Evolutionary conservation across 2,329 filamentous ascomycete genomes (phyloP), one percentile per base, ranked within the genome.

Genomic region (Pezicula neosporulosa): DNA sequence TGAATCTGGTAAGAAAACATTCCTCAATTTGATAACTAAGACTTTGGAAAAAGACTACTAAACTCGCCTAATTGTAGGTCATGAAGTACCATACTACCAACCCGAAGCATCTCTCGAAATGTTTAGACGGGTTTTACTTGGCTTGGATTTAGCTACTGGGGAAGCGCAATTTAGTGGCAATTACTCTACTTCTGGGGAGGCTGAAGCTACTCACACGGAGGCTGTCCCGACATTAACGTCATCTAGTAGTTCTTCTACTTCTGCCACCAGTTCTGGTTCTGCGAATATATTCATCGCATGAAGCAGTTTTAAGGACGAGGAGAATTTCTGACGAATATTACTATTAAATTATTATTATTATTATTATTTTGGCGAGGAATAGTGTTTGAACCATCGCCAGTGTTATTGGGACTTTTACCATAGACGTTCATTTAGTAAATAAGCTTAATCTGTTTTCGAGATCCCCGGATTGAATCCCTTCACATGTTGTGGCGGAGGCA

Each of bases 121-220:
- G 38, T 66, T 66, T 52, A 54, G 57, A 28, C 56, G 65, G 36
- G 57, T 56, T 12, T 48, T 66, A n/a, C n/a, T 52, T 2, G 56
- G 57, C n/a, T 39, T 62, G 10, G 64, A 67, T 47, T 28, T 67
- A 9, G 58, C 78, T 1, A 82, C 78, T 15, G 81, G 81, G 0
- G 56, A 51, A 6, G 21, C 47, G 18, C 56, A 39, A 36, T 18
- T 60, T 28, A 49, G 44, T 6, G 51, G 41, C 6, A 58, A 59
- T 21, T 63, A 58, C 37, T 60, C 57, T 28, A 60, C 48, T 12
- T 21, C 43, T 12, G 60, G 57, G 18, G 13, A 13, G n/a, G 49
- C 57, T 9, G 54, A 56, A 44, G 49, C 59, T 21, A 61, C 59
- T 15, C 56, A 60, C 35, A 58, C 51, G 2, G 56, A 59, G 35